Conservation (phyloP, 2,329 filamentous ascomycete genomes). For the Stachybotrys elegans region DNA sequence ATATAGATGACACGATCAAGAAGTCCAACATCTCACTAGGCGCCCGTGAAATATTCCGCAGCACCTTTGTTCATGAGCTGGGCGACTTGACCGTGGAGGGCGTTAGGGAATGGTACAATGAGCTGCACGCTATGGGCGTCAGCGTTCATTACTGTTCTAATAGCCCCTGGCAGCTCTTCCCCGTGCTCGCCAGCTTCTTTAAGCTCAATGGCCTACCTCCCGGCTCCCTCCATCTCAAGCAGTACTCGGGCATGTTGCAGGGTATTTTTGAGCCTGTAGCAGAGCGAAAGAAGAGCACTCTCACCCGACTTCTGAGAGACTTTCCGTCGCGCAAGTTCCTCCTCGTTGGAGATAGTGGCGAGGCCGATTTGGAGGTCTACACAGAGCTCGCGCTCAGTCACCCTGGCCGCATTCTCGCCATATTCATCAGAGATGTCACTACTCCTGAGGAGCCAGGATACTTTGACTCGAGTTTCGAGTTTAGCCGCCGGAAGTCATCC, state of each 20-base stretch:
- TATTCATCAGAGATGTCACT: constrained; percentile 95
- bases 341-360: constrained; percentile 90
- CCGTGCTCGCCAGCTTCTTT: constrained; percentile 82
- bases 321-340: constrained; percentile 89
- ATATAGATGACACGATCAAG: constrained; percentile 97
- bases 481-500: constrained; percentile 19
- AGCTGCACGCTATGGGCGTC: constrained; percentile 73
- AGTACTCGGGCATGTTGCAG: constrained; percentile 94
- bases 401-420: constrained; percentile 73
- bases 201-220: constrained; percentile 72
- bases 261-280: constrained; percentile 97
- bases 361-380: constrained; percentile 95
- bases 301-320: constrained; percentile 80
- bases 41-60: constrained; percentile 90
- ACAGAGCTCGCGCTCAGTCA: constrained; percentile 85
- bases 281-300: constrained; percentile 83
- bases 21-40: constrained; percentile 85
- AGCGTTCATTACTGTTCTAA: constrained; percentile 98
- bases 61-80: constrained; percentile 87
- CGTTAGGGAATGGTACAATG: constrained; percentile 83
- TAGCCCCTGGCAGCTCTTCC: constrained; percentile 96
- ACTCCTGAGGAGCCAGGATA: constrained; percentile 67
- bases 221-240: constrained; percentile 91
- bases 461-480: constrained; percentile 59
- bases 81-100: constrained; percentile 78